These are phyloP conservation scores for Epithemia pelagica DNA, from an alignment of 108 stramenopile species.

Conservation along the genomic window DNA sequence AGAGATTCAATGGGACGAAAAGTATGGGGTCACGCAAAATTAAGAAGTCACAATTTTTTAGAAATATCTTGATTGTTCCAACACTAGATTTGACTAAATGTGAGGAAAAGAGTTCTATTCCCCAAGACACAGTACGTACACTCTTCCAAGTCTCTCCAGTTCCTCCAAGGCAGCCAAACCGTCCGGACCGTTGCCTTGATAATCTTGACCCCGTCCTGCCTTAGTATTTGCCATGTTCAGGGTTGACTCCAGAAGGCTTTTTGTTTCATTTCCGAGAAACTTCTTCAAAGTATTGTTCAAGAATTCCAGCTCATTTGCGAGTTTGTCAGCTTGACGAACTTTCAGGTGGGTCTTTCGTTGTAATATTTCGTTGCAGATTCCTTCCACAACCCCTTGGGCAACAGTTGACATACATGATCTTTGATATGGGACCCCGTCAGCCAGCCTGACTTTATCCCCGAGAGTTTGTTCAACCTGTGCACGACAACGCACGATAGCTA, in stretches of 20 bases:
- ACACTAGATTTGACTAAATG: no score
- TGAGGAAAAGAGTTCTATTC: no score
- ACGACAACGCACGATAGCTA: constrained; percentile 75
- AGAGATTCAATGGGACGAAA: no score
- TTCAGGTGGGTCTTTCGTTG: constrained; percentile 50
- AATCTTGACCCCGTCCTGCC: constrained; percentile 48
- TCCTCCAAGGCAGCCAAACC: constrained; percentile 73
- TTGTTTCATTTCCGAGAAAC: constrained; percentile 49
- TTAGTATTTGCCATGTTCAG: constrained; percentile 55
- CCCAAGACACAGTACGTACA: constrained; percentile 76
- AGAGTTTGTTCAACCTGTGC: constrained; percentile 86
- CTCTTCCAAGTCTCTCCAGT: constrained; percentile 73
- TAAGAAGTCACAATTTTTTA: no score
- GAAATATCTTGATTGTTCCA: no score
- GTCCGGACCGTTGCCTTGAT: constrained; percentile 72
- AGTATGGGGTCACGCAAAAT: no score
- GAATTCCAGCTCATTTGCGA: constrained; percentile 75
- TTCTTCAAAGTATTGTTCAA: constrained; percentile 64
- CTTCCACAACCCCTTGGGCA: constrained; percentile 75
- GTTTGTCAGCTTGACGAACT: constrained; percentile 62
- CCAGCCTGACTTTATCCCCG: constrained; percentile 52
- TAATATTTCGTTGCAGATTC: constrained; percentile 68
- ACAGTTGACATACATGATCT: constrained; percentile 75
- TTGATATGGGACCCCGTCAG: constrained; percentile 65
- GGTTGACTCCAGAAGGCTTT: constrained; percentile 45